These are phyloP conservation scores for Botrytis fabae DNA, from an alignment of 2,329 filamentous ascomycete genomes.

Conservation along the genomic window DNA sequence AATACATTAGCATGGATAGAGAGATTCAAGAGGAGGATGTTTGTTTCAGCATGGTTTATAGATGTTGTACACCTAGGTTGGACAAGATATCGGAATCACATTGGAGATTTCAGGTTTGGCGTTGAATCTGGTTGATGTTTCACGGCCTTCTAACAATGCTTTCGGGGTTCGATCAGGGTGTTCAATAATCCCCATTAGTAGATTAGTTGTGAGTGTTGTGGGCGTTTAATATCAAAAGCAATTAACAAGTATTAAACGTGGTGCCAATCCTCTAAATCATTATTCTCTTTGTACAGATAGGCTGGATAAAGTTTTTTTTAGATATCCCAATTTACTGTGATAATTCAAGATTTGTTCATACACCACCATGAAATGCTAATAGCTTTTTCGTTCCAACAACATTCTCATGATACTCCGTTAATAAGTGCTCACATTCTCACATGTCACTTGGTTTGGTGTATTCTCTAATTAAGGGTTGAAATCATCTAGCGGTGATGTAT, in stretches of 20 bases:
- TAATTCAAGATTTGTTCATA: too few relatives aligned
- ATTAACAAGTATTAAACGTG: not conserved
- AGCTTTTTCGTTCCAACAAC: too few relatives aligned
- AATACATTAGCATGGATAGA: not conserved
- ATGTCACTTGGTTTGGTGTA: not conserved
- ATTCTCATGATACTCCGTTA: too few relatives aligned
- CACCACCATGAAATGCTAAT: too few relatives aligned
- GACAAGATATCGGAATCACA: not conserved
- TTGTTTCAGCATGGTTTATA: not conserved
- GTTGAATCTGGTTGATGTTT: not conserved
- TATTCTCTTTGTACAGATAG: not conserved
- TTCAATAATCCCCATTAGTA: not conserved
- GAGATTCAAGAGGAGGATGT: not conserved
- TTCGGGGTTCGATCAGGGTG: not conserved
- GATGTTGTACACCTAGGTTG: not conserved
- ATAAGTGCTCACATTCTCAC: not conserved
- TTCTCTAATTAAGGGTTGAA: too few relatives aligned
- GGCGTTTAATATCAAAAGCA: not conserved
- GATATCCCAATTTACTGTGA: too few relatives aligned
- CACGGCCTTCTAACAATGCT: not conserved
- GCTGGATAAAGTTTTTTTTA: not conserved
- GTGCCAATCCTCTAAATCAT: not conserved
- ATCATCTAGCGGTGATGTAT: not conserved
- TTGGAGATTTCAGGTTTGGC: not conserved
- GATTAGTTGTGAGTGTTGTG: fast-evolving